Conservation (phyloP, 768 basidiomycete species). For the Gyrodon lividus region DNA sequence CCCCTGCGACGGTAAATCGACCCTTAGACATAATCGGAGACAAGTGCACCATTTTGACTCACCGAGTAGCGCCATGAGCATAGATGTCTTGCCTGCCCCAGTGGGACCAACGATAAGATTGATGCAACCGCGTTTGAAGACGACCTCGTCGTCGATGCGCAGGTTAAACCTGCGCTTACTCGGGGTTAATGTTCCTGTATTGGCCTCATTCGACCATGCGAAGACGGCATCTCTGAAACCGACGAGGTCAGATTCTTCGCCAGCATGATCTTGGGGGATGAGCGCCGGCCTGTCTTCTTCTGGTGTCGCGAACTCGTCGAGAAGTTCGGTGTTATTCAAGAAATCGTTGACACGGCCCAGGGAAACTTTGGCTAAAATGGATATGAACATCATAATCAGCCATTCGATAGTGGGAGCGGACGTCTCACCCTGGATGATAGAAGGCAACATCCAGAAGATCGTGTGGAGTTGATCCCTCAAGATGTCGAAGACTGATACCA, state of each 20-base stretch:
- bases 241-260: conserved; percentile 33
- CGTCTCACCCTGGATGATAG: conserved; percentile 20
- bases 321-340: conserved; percentile 26
- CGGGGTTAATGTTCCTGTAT: conserved; percentile 10
- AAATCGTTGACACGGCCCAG: conserved; percentile 56
- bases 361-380: conserved; percentile 54
- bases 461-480: conserved; percentile 48
- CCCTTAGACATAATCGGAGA: neutral
- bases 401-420: conserved; percentile 19
- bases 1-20: conserved; percentile 21
- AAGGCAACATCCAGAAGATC: conserved; percentile 34
- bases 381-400: no score
- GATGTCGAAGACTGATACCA: conserved; percentile 53
- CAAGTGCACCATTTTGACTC: neutral
- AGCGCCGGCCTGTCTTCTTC: neutral
- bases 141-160: conserved; percentile 49
- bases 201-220: conserved; percentile 40
- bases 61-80: conserved; percentile 62
- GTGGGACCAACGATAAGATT: conserved; percentile 64
- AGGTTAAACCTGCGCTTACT: conserved; percentile 47
- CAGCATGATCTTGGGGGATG: conserved; percentile 3
- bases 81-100: conserved; percentile 60
- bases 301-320: conserved; percentile 7
- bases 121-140: conserved; percentile 51
- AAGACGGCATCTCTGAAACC: conserved; percentile 57